Base-by-base conservation (phyloP, 805 yeast genomes). In the Suhomyces kilbournensis region DNA sequence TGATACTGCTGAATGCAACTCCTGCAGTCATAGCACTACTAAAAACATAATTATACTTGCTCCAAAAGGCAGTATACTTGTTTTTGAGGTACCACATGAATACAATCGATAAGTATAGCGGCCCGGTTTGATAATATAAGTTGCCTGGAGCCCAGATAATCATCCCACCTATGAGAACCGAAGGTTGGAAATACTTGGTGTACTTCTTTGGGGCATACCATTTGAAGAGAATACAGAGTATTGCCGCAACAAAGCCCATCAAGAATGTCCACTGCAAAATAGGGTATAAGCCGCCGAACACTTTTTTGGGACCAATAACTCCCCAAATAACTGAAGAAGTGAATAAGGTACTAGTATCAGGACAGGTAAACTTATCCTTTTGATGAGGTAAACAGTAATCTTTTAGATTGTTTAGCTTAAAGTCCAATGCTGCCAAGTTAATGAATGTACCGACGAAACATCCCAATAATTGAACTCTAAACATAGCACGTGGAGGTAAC, bases 321-420 rank as follows among this genome's bases (percentile, higher is more conserved):
- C 88, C 90, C 89, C 88, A 85, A 47, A 82, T 65, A 22, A 85
- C 74, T 0, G 86, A 78, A 1, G 88, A 81, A 30, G 78, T 72
- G 67, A 71, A 82, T 60, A 78, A 80, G 1, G 62, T 59, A 15
- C 53, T 62, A 4, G 67, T 57, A 40, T 53, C 53, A 17, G 72
- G 69, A 53, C 71, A 67, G 7, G 78, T 54, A 53, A 68, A 66
- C 15, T 45, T 47, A 57, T 64, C 45, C 61, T 61, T 38, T 32
- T 50, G 47, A 58, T 58, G 44, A 22, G 63, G 62, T 3, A 23
- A 8, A 56, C 70, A 66, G 44, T 55, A 57, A 34, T 54, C 64
- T 14, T 50, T 30, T 25, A 66, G 56, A 26, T 52, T 51, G 20
- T 52, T 49, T 10, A 64, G 46, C 32, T 55, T 50, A 34, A 55